Conservation (phyloP, 805 yeast species). For the Starmerella etchellsii region DNA sequence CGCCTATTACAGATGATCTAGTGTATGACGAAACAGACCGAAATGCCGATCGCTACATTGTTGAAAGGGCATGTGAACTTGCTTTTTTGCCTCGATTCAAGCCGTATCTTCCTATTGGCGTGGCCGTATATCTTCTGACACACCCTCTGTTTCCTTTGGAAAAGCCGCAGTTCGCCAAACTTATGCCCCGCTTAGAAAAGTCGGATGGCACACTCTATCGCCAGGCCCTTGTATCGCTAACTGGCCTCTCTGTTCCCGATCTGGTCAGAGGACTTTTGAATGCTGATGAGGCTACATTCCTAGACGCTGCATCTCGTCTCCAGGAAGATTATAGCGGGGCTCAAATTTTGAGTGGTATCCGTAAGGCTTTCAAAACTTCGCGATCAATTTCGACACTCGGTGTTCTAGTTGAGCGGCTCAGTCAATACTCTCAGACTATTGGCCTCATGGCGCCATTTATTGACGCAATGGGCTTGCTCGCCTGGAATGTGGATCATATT, state of each 20-base stretch:
- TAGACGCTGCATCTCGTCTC: constrained; percentile 55
- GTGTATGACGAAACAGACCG: constrained; percentile 55
- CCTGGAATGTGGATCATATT: constrained; percentile 44
- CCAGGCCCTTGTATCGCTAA: constrained; percentile 72
- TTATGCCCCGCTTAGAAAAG: constrained; percentile 41
- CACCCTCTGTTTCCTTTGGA: constrained; percentile 73
- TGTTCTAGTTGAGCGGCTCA: constrained; percentile 33
- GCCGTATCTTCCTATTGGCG: constrained; percentile 37
- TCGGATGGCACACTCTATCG: constrained; percentile 50
- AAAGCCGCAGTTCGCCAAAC: constrained; percentile 30
- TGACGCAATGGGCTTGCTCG: constrained; percentile 62
- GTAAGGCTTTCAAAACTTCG: constrained; percentile 19
- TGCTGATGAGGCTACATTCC: constrained; percentile 48
- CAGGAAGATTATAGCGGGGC: constrained; percentile 50
- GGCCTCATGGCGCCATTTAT: constrained; percentile 50
- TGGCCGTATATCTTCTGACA: constrained; percentile 62
- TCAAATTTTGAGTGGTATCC: constrained; percentile 22
- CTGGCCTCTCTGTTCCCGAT: constrained; percentile 51
- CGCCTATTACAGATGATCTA: constrained; percentile 26
- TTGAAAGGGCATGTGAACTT: constrained; percentile 35
- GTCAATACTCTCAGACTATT: constrained; percentile 41
- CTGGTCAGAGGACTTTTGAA: constrained; percentile 47
- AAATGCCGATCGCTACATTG: constrained; percentile 46
- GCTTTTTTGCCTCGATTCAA: constrained; percentile 27
- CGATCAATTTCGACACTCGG: constrained; percentile 20